phyloP scores from a whole-genome alignment of 805 yeast species.

The Nakazawaea populi region DNA sequence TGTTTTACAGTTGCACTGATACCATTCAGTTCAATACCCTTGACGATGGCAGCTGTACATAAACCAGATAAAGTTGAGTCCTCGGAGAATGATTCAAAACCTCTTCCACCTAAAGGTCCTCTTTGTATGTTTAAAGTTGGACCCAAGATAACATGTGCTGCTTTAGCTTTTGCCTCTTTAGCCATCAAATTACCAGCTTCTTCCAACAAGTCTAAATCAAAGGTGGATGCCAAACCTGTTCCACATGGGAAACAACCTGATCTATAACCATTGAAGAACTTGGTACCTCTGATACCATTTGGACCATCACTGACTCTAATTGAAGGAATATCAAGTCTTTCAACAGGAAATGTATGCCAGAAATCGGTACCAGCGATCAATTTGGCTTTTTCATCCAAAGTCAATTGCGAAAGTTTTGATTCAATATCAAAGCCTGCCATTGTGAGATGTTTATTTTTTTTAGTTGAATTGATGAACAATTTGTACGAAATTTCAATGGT shows the following conservation, averaged over 20 bases:
- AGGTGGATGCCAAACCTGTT: slow-evolving; percentile 39
- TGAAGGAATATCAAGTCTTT: slow-evolving; percentile 29
- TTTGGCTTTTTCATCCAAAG: slow-evolving; percentile 23
- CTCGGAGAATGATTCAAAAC: slow-evolving; percentile 37
- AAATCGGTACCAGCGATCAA: slow-evolving; percentile 29
- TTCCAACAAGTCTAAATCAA: slow-evolving; percentile 31
- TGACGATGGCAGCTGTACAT: slow-evolving; percentile 40
- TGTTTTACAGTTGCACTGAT: slow-evolving; percentile 57
- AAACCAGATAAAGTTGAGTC: slow-evolving; percentile 39
- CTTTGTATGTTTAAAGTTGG: slow-evolving; percentile 35
- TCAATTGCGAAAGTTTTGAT: slow-evolving; percentile 16
- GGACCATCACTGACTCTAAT: slow-evolving; percentile 41
- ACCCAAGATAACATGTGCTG: slow-evolving; percentile 33
- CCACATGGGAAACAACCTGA: slow-evolving; percentile 43
- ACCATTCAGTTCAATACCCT: slow-evolving; percentile 48
- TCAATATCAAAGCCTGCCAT: slow-evolving; percentile 8
- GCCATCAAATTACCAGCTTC: slow-evolving; percentile 37
- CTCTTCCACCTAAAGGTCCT: slow-evolving; percentile 39
- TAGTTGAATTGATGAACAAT: neutral
- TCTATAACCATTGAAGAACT: slow-evolving; percentile 32
- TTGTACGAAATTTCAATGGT: neutral
- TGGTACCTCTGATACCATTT: slow-evolving; percentile 41
- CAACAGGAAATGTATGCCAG: slow-evolving; percentile 34
- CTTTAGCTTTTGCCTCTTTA: slow-evolving; percentile 35
- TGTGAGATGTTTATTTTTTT: neutral